Evolutionary conservation across 306 rosid species (phyloP).

Genomic region (Prosopis cineraria): DNA sequence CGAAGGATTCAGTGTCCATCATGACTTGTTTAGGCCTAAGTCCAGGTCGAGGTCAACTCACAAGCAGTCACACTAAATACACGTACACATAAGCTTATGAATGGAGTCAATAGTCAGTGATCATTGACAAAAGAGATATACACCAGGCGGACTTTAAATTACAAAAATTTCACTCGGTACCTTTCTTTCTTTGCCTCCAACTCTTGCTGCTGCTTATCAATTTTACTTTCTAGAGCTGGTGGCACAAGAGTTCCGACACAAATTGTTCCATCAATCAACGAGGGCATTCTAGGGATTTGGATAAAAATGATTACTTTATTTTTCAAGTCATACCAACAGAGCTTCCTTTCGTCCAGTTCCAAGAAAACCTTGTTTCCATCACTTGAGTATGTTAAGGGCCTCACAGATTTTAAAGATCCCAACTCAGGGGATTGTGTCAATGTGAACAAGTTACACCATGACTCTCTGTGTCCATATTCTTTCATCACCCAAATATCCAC

Average conservation of each 20-base stretch:
- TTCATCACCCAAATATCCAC: constrained; percentile 71
- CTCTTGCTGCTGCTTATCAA: constrained; percentile 16
- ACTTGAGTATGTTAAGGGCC: constrained; percentile 58
- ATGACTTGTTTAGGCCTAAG: not conserved
- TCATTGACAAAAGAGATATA: not conserved
- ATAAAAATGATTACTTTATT: constrained; percentile 24
- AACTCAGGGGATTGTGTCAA: constrained; percentile 25
- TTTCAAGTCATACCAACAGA: constrained; percentile 57
- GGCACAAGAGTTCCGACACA: constrained; percentile 60
- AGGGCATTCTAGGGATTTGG: constrained; percentile 45
- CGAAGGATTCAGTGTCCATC: not conserved
- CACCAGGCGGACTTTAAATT: not conserved
- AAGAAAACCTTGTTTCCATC: constrained; percentile 48
- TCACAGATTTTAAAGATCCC: constrained; percentile 39
- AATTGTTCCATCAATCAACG: constrained; percentile 47
- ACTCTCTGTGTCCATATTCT: constrained; percentile 50
- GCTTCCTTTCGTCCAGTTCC: constrained; percentile 44
- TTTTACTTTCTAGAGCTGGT: constrained; percentile 32
- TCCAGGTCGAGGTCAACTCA: constrained; percentile 38
- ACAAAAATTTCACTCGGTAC: constrained; percentile 22
- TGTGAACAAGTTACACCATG: constrained; percentile 59
- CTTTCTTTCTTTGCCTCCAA: constrained; percentile 43
- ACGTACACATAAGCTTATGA: not conserved
- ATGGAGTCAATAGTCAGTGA: not conserved
- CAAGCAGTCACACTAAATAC: constrained; percentile 8